A percentile compares a stretch with the other conserved stretches of the same genome.
Conservation (phyloP, 306 rosid genomes). For the Quercus glauca region DNA sequence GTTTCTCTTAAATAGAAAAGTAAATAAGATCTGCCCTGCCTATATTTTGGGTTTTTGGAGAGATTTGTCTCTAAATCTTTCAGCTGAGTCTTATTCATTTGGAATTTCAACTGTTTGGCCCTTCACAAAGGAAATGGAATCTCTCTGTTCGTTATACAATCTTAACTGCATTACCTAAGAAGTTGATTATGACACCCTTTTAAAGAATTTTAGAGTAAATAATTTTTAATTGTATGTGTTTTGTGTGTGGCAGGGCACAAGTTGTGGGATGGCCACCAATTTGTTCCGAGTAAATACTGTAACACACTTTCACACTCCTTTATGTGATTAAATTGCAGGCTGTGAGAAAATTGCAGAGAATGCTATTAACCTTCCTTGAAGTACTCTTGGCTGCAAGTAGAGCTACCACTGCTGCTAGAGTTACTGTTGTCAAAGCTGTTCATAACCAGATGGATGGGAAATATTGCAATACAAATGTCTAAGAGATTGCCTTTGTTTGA, state of each 20-base stretch:
- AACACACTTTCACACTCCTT: too few relatives aligned
- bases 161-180: not conserved
- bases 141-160: not conserved
- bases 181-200: not conserved
- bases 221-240: not conserved
- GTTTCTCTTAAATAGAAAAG: not conserved
- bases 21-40: not conserved
- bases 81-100: not conserved
- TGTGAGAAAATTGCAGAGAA: too few relatives aligned
- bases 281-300: slow-evolving; percentile 30
- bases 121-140: not conserved
- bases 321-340: too few relatives aligned
- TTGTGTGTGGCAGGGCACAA: slow-evolving; percentile 62
- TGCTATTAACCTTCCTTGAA: too few relatives aligned
- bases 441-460: too few relatives aligned
- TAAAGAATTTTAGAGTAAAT: not conserved
- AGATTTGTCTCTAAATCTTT: not conserved
- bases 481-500: too few relatives aligned
- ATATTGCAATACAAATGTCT: too few relatives aligned
- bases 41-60: not conserved
- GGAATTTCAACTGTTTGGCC: not conserved
- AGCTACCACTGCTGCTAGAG: too few relatives aligned
- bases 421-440: too few relatives aligned
- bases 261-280: slow-evolving; percentile 99
- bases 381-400: too few relatives aligned